Evolutionary conservation across 768 basidiomycete genomes (phyloP).

Genomic region (Porphyrellus cyaneotinctus): DNA sequence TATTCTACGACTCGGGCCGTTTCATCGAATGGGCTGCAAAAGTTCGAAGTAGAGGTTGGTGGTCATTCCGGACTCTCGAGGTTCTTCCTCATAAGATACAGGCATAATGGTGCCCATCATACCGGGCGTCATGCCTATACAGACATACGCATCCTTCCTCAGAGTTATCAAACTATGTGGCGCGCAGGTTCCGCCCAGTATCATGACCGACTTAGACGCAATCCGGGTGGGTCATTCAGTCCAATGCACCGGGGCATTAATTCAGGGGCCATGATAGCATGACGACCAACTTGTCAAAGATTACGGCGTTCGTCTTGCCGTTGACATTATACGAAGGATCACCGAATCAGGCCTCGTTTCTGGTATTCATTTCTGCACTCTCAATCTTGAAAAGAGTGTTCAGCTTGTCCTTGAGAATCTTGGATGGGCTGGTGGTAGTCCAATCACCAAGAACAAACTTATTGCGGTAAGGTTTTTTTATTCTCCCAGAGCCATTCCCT

Average conservation of each 20-base stretch:
- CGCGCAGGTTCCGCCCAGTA: slow-evolving; percentile 61
- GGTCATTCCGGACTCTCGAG: not conserved
- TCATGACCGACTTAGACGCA: slow-evolving; percentile 63
- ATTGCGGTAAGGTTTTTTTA: slow-evolving; percentile 49
- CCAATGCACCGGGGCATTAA: not conserved
- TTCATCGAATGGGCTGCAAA: slow-evolving; percentile 78
- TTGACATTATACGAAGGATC: slow-evolving; percentile 67
- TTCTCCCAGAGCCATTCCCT: not conserved
- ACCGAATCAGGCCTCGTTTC: slow-evolving; percentile 52
- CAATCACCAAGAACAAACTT: slow-evolving; percentile 54
- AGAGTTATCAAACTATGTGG: slow-evolving; percentile 89
- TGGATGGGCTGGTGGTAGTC: slow-evolving; percentile 56
- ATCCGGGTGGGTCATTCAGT: slow-evolving; percentile 58
- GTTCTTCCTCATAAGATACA: slow-evolving; percentile 30
- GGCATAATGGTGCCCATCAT: slow-evolving; percentile 90
- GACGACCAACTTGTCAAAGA: slow-evolving; percentile 94
- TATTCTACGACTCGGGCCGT: slow-evolving; percentile 93
- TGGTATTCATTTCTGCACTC: slow-evolving; percentile 92
- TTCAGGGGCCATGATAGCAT: slow-evolving; percentile 45
- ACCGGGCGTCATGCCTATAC: slow-evolving; percentile 97
- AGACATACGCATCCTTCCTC: slow-evolving; percentile 91
- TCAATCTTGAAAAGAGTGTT: slow-evolving; percentile 96
- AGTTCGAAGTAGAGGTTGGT: slow-evolving; percentile 67
- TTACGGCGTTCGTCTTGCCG: slow-evolving; percentile 85
- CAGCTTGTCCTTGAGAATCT: slow-evolving; percentile 78